Evolutionary conservation across 257 asterid species (phyloP), one percentile per base, ranked within the genome.

Genomic region (Phtheirospermum japonicum): DNA sequence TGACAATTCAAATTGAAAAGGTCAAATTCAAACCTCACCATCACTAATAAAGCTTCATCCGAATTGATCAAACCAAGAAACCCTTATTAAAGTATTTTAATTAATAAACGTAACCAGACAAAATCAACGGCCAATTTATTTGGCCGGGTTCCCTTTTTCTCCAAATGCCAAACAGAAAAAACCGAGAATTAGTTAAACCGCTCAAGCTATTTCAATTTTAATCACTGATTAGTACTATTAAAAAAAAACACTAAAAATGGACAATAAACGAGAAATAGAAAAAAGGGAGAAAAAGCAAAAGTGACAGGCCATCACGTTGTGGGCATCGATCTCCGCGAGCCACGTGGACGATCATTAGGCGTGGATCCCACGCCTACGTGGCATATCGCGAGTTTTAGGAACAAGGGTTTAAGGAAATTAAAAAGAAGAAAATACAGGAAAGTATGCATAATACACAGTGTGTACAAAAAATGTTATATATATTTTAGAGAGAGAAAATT

Each of bases 281-380:
- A 28, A 9, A 16, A 40, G 16, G 33, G 6, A 11, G 23, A 62
- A 53, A 34, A 49, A 48, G 57, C 45, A 45, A 58, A 67, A 48
- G 71, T 13, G 71, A 62, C 70, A 63, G 77, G 90, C 53, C 43
- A 34, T 82, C 93, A 82, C 90, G 88, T 82, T 64, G 77, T 33
- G 66, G 64, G 64, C 66, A 50, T 64, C 71, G 68, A 68, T 69
- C 73, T 20, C 39, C 61, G 42, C 0, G 39, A 0, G 75, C 77
- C 95, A 80, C 83, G 86, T 83, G 90, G 85, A 64, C 13, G 20
- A 26, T 55, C 30, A 9, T 11, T 17, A 58, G 75, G 10, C 79
- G 75, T 76, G 82, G 95, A 80, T 64, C 84, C 79, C 75, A 78
- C 46, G 71, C 81, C 65, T 66, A 77, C 81, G 80, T 78, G 89